Conservation (phyloP, 139 green algal species). For the Closterium sp. region DNA sequence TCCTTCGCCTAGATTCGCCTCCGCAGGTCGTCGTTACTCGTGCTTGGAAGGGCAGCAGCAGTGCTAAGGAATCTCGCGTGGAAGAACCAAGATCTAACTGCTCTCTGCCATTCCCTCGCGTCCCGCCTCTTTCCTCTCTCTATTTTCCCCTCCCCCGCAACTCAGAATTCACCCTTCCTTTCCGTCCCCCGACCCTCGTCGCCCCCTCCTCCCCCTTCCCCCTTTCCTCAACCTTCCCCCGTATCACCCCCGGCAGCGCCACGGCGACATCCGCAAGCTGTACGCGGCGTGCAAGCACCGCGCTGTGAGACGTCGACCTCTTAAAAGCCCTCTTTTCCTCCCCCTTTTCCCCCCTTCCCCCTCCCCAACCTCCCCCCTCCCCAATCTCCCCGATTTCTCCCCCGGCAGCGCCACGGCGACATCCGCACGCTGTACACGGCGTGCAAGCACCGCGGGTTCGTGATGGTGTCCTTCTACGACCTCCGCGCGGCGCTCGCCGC, state of each 20-base stretch:
- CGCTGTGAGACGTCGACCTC: too few species aligned
- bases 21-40: not conserved
- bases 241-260: not conserved
- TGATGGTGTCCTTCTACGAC: conserved; percentile 92
- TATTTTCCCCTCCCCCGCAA: too few species aligned
- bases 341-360: not conserved
- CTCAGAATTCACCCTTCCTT: too few species aligned
- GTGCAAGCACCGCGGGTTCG: conserved; percentile 74
- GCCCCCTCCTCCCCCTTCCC: not conserved
- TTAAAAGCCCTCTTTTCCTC: too few species aligned
- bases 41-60: not conserved
- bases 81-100: too few species aligned
- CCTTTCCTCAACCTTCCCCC: not conserved
- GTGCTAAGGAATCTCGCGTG: too few species aligned
- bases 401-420: conserved; percentile 71
- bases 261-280: too few species aligned
- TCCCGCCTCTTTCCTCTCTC: too few species aligned
- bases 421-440: conserved; percentile 78
- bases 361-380: not conserved
- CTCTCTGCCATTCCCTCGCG: too few species aligned
- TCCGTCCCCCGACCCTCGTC: not conserved
- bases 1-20: not conserved
- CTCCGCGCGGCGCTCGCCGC: conserved; percentile 73
- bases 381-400: not conserved
- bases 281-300: too few species aligned